Percentiles rank a stretch among this genome's conserved stretches.
Conservation (phyloP, 495 filamentous ascomycete species). For the Aspergillus funiculosus region DNA sequence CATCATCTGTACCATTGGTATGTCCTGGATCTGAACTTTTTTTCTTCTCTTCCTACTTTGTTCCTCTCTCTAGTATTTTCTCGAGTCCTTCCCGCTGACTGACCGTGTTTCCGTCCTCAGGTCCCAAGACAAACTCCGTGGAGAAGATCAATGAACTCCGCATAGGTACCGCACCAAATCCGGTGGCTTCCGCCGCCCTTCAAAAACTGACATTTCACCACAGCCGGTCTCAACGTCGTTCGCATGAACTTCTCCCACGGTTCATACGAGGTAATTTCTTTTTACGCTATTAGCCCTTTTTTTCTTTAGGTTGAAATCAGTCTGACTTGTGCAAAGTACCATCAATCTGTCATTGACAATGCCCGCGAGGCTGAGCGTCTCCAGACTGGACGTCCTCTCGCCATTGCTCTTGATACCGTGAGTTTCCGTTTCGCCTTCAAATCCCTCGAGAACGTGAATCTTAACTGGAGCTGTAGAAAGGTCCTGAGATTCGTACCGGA, state of each 20-base stretch:
- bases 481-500: constrained; percentile 95
- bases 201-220: constrained; percentile 22
- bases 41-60: not conserved
- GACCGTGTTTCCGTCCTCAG: constrained; percentile 35
- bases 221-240: constrained; percentile 89
- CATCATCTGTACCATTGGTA: constrained; percentile 98
- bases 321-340: constrained; percentile 49
- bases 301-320: not conserved
- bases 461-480: constrained; percentile 59
- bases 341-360: constrained; percentile 95
- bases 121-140: constrained; percentile 96
- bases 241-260: constrained; percentile 99
- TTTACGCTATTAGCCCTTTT: constrained; percentile 15
- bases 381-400: constrained; percentile 76
- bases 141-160: constrained; percentile 93
- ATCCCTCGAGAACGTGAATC: not conserved
- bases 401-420: constrained; percentile 93
- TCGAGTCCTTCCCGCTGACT: not conserved
- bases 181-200: not conserved
- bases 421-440: constrained; percentile 16
- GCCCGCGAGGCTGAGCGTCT: constrained; percentile 73
- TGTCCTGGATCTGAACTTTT: constrained; percentile 14
- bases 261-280: constrained; percentile 66
- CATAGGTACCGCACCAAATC: constrained; percentile 41
- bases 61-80: not conserved